Evolutionary conservation across 257 asterid genomes (phyloP).

Genomic region (Cruciata laevipes): DNA sequence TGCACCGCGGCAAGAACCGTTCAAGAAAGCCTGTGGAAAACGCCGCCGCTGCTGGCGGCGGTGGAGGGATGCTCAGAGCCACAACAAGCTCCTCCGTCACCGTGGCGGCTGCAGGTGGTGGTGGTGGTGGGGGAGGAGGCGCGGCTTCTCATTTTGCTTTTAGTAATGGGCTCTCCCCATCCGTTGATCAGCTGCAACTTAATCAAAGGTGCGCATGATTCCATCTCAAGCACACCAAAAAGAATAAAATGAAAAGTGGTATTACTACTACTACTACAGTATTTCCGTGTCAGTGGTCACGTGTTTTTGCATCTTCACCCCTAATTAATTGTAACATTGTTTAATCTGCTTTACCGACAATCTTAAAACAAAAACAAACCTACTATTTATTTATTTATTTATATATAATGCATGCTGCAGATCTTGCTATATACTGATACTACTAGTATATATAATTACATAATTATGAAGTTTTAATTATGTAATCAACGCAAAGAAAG

Average conservation of each 20-base stretch:
- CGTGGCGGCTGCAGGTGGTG: constrained; percentile 4
- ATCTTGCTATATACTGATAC: too few relatives aligned
- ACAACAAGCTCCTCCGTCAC: constrained; percentile 1
- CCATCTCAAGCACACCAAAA: not conserved
- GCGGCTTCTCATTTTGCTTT: constrained; percentile 35
- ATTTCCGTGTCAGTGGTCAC: not conserved
- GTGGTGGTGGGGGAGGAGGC: constrained; percentile 11
- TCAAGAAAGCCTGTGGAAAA: constrained; percentile 99
- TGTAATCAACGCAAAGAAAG: not conserved
- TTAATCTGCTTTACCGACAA: not conserved
- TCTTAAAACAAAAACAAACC: not conserved
- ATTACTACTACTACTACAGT: not conserved
- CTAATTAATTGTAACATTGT: not conserved
- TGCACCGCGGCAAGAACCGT: constrained; percentile 94
- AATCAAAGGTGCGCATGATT: constrained; percentile 45
- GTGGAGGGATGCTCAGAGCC: constrained; percentile 9
- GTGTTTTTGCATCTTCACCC: not conserved
- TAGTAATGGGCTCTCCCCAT: constrained; percentile 41
- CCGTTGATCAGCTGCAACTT: constrained; percentile 56
- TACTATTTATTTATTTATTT: too few relatives aligned
- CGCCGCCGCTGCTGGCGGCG: constrained; percentile 24
- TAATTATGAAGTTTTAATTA: not conserved
- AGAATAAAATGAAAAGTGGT: not conserved
- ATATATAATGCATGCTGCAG: too few relatives aligned
- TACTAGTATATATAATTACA: too few relatives aligned